Percentiles rank a stretch among this genome's conserved stretches.
phyloP scores from a whole-genome alignment of 2,329 filamentous ascomycete species.

The Plectosphaerella plurivora region DNA sequence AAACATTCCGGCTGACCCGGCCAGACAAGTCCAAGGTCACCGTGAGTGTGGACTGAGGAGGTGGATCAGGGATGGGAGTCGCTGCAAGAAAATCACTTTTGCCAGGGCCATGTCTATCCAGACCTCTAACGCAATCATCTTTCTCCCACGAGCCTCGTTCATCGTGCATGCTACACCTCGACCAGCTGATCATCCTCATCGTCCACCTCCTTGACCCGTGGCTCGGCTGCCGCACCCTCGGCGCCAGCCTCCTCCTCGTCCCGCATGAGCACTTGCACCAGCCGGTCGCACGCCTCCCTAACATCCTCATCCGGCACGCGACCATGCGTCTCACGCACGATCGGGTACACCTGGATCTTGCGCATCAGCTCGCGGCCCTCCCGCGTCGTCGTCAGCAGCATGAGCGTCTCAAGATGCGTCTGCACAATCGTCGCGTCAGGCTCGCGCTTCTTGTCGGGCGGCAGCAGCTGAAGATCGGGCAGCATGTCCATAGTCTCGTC shows the following conservation, averaged over 20 bases:
- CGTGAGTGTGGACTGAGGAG: slow-evolving; percentile 11
- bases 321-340: slow-evolving; percentile 81
- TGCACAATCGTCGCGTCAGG: slow-evolving; percentile 70
- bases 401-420: slow-evolving; percentile 84
- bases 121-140: neutral
- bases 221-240: slow-evolving; percentile 26
- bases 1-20: slow-evolving; percentile 4
- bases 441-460: slow-evolving; percentile 85
- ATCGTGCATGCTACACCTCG: slow-evolving; percentile 37
- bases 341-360: slow-evolving; percentile 77
- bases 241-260: slow-evolving; percentile 61
- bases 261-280: slow-evolving; percentile 85
- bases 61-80: neutral
- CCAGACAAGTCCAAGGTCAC: slow-evolving; percentile 29
- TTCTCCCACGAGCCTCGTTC: neutral
- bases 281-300: slow-evolving; percentile 76
- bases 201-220: slow-evolving; percentile 36
- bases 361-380: slow-evolving; percentile 72
- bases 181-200: slow-evolving; percentile 49
- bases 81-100: neutral
- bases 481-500: slow-evolving; percentile 86
- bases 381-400: slow-evolving; percentile 75
- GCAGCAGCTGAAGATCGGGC: slow-evolving; percentile 82
- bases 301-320: slow-evolving; percentile 75
- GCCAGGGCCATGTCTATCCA: no score